Evolutionary conservation across 352 stramenopile genomes (phyloP).

Genomic region (Phytophthora sojae): DNA sequence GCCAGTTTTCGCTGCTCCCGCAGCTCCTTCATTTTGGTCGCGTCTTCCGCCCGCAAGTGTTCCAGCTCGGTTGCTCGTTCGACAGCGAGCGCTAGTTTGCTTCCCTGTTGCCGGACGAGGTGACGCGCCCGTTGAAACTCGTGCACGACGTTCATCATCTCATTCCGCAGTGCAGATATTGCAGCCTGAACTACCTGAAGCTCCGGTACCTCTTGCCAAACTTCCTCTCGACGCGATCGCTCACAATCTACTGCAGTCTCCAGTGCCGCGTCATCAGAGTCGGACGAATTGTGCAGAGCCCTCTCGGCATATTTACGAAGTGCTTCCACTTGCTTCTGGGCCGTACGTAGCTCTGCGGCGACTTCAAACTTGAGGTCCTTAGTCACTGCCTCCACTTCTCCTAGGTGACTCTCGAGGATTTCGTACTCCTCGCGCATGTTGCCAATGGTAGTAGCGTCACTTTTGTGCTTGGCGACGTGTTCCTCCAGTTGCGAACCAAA

Average conservation of each 20-base stretch:
- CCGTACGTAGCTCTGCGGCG: constrained; percentile 31
- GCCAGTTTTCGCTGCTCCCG: constrained; percentile 48
- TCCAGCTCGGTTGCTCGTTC: constrained; percentile 53
- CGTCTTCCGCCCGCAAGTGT: constrained; percentile 46
- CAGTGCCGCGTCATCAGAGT: constrained; percentile 10
- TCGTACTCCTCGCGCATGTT: constrained; percentile 49
- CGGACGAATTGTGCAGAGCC: constrained; percentile 27
- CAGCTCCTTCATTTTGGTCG: constrained; percentile 47
- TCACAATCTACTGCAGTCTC: constrained; percentile 4
- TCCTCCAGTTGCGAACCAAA: constrained; percentile 45
- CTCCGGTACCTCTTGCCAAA: constrained; percentile 37
- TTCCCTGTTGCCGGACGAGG: constrained; percentile 38
- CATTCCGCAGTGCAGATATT: constrained; percentile 52
- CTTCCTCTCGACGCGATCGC: constrained; percentile 14
- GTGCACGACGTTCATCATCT: constrained; percentile 57
- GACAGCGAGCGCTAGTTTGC: constrained; percentile 40
- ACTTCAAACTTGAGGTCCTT: constrained; percentile 38
- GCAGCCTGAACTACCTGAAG: constrained; percentile 62
- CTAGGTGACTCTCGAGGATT: constrained; percentile 36
- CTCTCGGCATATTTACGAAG: constrained; percentile 59
- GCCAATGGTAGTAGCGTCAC: constrained; percentile 47
- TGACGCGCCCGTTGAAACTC: constrained; percentile 57
- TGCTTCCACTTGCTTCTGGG: constrained; percentile 54
- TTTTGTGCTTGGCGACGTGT: constrained; percentile 41
- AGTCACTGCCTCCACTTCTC: constrained; percentile 21